Evolutionary conservation across 176 grass and related monocot genomes (phyloP).

Genomic region (Zea luxurians): DNA sequence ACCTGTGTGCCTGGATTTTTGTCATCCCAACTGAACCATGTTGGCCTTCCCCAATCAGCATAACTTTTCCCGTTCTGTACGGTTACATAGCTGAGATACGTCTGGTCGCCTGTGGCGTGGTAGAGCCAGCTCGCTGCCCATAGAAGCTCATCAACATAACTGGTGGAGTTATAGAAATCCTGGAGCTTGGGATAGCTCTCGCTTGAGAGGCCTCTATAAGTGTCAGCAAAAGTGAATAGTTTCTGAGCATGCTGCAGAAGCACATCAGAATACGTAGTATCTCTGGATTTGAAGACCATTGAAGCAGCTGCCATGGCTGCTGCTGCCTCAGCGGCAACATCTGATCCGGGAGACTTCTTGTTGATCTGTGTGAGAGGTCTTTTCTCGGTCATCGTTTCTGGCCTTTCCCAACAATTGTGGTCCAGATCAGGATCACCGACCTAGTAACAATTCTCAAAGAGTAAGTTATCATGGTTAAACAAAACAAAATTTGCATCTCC

Average conservation of each 20-base stretch:
- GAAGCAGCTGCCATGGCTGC: slow-evolving; percentile 94
- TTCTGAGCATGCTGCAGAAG: slow-evolving; percentile 91
- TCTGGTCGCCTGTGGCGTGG: slow-evolving; percentile 92
- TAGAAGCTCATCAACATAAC: slow-evolving; percentile 78
- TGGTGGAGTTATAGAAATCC: slow-evolving; percentile 83
- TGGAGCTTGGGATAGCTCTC: slow-evolving; percentile 68
- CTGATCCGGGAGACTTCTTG: slow-evolving; percentile 74
- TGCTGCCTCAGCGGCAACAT: slow-evolving; percentile 88
- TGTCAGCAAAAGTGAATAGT: slow-evolving; percentile 92
- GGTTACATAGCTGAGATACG: slow-evolving; percentile 91
- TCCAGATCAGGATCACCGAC: slow-evolving; percentile 95
- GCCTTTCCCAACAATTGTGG: slow-evolving; percentile 97
- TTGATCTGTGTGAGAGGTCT: slow-evolving; percentile 83
- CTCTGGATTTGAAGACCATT: slow-evolving; percentile 78
- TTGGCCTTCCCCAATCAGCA: slow-evolving; percentile 90
- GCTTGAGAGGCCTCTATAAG: slow-evolving; percentile 69
- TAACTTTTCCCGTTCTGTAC: slow-evolving; percentile 73
- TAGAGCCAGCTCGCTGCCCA: slow-evolving; percentile 99
- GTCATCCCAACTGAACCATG: slow-evolving; percentile 99
- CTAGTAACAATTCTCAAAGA: slow-evolving; percentile 36
- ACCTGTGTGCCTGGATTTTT: slow-evolving; percentile 95
- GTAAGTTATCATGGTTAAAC: slow-evolving; percentile 1
- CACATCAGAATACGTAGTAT: slow-evolving; percentile 70
- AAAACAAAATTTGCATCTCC: neutral
- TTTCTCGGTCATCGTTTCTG: slow-evolving; percentile 88